Evolutionary conservation across 768 basidiomycete genomes (phyloP).

Genomic region (Pulveroboletus sp.): DNA sequence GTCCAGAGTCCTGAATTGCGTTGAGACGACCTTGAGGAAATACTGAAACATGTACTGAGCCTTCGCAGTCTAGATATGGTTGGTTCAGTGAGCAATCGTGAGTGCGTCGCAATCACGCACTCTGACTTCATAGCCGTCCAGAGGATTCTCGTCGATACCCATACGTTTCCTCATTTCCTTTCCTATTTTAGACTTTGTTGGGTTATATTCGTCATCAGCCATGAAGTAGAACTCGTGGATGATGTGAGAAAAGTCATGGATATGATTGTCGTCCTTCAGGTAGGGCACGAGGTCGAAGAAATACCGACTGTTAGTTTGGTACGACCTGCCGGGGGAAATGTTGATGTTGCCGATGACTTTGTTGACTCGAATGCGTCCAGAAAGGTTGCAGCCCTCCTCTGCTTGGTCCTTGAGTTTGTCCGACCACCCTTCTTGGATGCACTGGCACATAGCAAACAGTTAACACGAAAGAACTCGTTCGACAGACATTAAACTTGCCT

Average conservation of each 20-base stretch:
- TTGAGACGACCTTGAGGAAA: conserved; percentile 98
- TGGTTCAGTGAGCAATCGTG: conserved; percentile 3
- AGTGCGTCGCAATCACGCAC: conserved; percentile 34
- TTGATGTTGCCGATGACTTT: conserved; percentile 96
- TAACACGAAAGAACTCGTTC: background rate
- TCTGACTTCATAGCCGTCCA: conserved; percentile 60
- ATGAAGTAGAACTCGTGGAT: conserved; percentile 76
- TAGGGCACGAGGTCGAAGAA: conserved; percentile 92
- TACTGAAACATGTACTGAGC: conserved; percentile 96
- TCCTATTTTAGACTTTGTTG: conserved; percentile 56
- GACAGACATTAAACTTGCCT: conserved; percentile 48
- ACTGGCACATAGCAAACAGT: conserved; percentile 44
- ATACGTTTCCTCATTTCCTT: conserved; percentile 64
- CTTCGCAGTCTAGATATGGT: conserved; percentile 54
- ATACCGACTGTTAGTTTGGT: conserved; percentile 77
- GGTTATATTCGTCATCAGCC: conserved; percentile 79
- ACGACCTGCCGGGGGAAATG: conserved; percentile 91
- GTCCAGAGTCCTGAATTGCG: conserved; percentile 82
- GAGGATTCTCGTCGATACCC: conserved; percentile 69
- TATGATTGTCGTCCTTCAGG: conserved; percentile 79
- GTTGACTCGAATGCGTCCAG: conserved; percentile 90
- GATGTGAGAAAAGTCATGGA: conserved; percentile 90
- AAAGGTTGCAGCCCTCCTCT: conserved; percentile 90
- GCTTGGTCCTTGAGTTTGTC: conserved; percentile 91
- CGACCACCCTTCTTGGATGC: conserved; percentile 89